phyloP scores from a whole-genome alignment of 305 asterid species.

The Fraxinus sp. region DNA sequence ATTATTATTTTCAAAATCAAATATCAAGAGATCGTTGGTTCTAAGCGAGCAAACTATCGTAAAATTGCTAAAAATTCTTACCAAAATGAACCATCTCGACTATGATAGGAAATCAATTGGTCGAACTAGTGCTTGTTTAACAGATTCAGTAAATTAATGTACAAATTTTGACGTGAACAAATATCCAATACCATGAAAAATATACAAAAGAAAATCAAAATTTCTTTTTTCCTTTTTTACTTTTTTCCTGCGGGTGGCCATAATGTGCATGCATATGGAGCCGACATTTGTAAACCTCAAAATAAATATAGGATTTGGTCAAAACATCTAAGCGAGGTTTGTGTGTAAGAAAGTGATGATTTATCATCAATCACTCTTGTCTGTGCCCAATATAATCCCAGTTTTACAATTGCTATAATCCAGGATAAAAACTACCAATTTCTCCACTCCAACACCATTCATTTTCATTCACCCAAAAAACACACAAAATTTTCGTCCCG shows the following conservation, averaged over 20 bases:
- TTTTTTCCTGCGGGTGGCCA: not conserved
- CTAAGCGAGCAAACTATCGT: not conserved
- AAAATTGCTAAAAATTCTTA: not conserved
- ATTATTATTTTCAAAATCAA: not conserved
- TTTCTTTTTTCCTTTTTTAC: not conserved
- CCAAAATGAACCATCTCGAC: not conserved
- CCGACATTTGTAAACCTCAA: not conserved
- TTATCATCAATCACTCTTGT: not conserved
- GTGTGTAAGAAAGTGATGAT: not conserved
- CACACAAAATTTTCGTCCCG: not conserved
- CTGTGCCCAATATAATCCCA: not conserved
- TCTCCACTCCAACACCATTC: constrained; percentile 6
- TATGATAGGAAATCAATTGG: not conserved
- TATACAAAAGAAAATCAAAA: not conserved
- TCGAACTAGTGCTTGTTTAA: not conserved
- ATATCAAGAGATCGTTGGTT: not conserved
- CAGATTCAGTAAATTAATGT: not conserved
- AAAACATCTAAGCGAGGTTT: constrained; percentile 10
- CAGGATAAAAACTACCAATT: constrained; percentile 35
- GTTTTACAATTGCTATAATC: constrained; percentile 26
- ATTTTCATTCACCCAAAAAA: not conserved
- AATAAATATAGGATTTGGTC: not conserved
- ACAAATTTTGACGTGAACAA: not conserved
- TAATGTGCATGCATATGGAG: not conserved
- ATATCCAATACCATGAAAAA: not conserved